phyloP scores from a whole-genome alignment of 2,329 filamentous ascomycete genomes.

The Scedosporium apiospermum region DNA sequence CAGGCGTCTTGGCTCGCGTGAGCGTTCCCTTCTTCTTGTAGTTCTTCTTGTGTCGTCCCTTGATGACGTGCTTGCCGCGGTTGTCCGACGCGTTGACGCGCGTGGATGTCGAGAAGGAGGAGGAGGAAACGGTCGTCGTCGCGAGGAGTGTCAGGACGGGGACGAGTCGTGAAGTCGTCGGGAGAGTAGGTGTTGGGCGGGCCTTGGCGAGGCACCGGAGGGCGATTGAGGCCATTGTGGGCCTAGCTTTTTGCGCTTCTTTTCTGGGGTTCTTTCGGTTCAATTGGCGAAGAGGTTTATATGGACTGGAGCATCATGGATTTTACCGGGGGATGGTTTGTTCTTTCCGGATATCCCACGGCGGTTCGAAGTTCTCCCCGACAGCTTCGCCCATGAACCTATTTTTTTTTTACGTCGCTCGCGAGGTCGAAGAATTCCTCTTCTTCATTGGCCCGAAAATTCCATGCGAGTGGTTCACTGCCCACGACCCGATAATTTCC shows the following conservation, averaged over 20 bases:
- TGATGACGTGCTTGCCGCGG: slow-evolving; percentile 12
- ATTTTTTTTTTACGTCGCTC: neutral
- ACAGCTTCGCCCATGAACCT: neutral
- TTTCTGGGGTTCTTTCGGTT: neutral
- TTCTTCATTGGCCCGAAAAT: neutral
- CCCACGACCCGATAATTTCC: neutral
- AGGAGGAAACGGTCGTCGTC: slow-evolving; percentile 18
- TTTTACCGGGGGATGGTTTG: too few species aligned
- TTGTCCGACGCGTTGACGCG: slow-evolving; percentile 17
- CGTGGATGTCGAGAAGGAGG: slow-evolving; percentile 32
- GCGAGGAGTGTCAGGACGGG: slow-evolving; percentile 14
- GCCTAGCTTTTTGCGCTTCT: slow-evolving; percentile 2
- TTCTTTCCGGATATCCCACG: too few species aligned
- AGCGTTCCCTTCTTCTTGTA: slow-evolving; percentile 43
- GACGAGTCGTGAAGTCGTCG: slow-evolving; percentile 23
- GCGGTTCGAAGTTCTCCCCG: neutral
- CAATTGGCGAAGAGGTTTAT: neutral
- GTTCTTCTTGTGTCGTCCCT: slow-evolving; percentile 33
- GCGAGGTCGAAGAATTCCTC: slow-evolving; percentile 5
- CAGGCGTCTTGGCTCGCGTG: slow-evolving; percentile 45
- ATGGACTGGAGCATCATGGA: too few species aligned
- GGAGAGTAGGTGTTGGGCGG: slow-evolving; percentile 19
- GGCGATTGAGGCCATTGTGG: slow-evolving; percentile 29
- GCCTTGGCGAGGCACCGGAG: slow-evolving; percentile 31
- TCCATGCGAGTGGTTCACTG: neutral